Evolutionary conservation across 306 rosid species (phyloP), one percentile per base, ranked within the genome.

Genomic region (Sesbania bispinosa): DNA sequence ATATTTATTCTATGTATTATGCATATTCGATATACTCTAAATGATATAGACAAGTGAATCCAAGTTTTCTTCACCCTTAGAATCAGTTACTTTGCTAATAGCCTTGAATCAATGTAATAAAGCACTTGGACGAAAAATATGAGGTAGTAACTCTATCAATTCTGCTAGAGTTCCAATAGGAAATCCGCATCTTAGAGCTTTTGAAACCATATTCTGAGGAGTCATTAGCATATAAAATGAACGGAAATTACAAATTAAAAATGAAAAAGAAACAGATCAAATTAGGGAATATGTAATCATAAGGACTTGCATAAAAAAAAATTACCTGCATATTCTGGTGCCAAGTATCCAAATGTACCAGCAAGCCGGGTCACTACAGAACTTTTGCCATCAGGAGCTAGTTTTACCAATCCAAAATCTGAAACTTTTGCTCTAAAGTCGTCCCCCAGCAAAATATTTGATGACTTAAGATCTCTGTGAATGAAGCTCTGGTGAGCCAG

Each of bases 301-400:
- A 52, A 63, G 29, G 67, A 32, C 27, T 62, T 10, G 38, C n/a
- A n/a, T n/a, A n/a, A n/a, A 60, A 7, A 61, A 67, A 16, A 58
- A 46, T 81, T 57, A 95, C 99, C 99, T 54, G 99, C 99, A 84
- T 95, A 95, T 83, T 95, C 99, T 45, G 99, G 99, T 7, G 99
- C 99, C 57, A 95, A 77, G 82, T 95, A 95, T 73, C 99, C 99
- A 66, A 95, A 95, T 71, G 99, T 95, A 43, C 99, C 99, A 16
- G 97, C 99, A 74, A 95, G 99, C 72, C 80, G 77, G 74, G 99
- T 95, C 62, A 79, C 97, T 9, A 95, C 89, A 16, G 96, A 95
- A 78, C 79, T 88, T 80, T 88, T 90, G 1, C 97, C 99, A 62
- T 88, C 88, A 39, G 99, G 97, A 29, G 99, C 99, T 58, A 95